Evolutionary conservation across 352 stramenopile species (phyloP).

Genomic region (Halophytophthora batemanensis): DNA sequence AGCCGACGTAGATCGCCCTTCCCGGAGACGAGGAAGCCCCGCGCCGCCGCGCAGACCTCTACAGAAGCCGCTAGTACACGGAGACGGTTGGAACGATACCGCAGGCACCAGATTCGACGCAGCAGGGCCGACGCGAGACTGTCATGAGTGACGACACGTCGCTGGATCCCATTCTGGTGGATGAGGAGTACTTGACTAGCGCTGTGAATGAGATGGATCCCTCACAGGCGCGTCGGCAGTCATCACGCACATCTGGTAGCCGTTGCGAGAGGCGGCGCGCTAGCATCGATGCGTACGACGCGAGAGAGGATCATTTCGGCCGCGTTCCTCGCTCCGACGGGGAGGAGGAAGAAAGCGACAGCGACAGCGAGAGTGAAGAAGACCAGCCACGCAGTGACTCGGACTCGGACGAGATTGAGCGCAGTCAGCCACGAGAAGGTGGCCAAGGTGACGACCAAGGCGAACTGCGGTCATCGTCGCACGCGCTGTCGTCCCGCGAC

Average conservation of each 20-base stretch:
- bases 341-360: conserved; percentile 23
- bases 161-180: conserved; percentile 23
- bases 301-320: conserved; percentile 20
- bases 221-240: background rate
- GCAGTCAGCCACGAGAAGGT: conserved; percentile 4
- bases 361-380: conserved; percentile 13
- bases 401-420: conserved; percentile 5
- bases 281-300: conserved; percentile 34
- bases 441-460: conserved; percentile 5
- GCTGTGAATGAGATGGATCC: conserved; percentile 18
- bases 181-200: conserved; percentile 27
- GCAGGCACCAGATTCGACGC: background rate
- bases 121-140: background rate
- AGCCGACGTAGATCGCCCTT: no score
- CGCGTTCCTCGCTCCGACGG: conserved; percentile 7
- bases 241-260: conserved; percentile 2
- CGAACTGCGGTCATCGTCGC: conserved; percentile 23
- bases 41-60: no score
- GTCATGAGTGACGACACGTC: conserved; percentile 27
- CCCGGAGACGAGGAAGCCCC: no score
- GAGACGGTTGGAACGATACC: background rate
- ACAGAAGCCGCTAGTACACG: background rate
- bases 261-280: conserved; percentile 18
- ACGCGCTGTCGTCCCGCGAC: conserved; percentile 12
- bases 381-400: conserved; percentile 14